Evolutionary conservation across 805 yeast species (phyloP), one percentile per base, ranked within the genome.

Genomic region (Sporopachydermia lactativora): DNA sequence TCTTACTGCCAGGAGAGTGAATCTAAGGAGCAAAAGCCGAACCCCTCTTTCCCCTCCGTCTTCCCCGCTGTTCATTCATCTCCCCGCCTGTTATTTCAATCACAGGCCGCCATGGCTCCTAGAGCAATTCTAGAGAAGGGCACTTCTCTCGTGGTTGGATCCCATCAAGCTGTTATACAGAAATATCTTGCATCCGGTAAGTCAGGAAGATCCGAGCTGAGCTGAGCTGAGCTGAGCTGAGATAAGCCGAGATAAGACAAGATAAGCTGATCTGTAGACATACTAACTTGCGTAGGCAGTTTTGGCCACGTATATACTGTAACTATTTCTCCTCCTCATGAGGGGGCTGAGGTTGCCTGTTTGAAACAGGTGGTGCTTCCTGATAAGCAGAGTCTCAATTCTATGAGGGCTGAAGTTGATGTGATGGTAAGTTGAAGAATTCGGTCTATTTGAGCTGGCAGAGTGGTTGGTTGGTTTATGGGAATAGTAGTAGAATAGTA

Each of bases 301-400:
- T 82, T 78, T 64, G 89, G 94, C 3, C 85, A 81, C 45, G 81
- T 82, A 15, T 82, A 82, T 55, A 65, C 69, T 28, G 89, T 79
- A 14, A 61, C 59, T 44, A 74, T 75, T 49, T 59, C 65, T 11
- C 77, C 80, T 14, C 48, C 50, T 41, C 67, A 65, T 47, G 57
- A 63, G 38, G 65, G 56, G 17, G 55, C 69, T 1, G 73, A 69
- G 6, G 57, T 67, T 19, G 84, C 77, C 3, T 81, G 88, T 52
- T 61, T 82, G 56, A 82, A 82, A 52, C 57, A 88, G 47, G 92
- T 82, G 5, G 61, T 78, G 38, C 88, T 81, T 1, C 75, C 78
- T 37, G 81, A 78, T 50, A 81, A 81, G 48, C 61, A 66, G 18
- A 86, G 86, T 1, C 61, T 82, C 48, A 70, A 70, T 47, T 71